phyloP scores from a whole-genome alignment of 441 rosid genomes.

The Melastoma candidum region DNA sequence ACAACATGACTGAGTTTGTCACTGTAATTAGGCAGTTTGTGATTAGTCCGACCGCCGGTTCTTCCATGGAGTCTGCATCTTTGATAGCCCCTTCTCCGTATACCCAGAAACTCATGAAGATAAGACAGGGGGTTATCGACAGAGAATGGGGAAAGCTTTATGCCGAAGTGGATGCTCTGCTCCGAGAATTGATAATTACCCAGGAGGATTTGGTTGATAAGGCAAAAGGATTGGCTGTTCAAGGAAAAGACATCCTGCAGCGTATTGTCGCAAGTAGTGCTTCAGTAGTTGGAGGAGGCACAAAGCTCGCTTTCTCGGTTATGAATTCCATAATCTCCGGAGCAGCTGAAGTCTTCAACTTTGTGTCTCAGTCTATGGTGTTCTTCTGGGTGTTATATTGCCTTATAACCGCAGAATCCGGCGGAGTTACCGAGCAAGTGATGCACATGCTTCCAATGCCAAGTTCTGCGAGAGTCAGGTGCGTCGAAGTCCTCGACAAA shows the following conservation, averaged over 20 bases:
- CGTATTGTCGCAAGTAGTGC: slow-evolving; percentile 60
- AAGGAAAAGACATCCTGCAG: slow-evolving; percentile 70
- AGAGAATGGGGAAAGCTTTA: slow-evolving; percentile 75
- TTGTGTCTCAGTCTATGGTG: slow-evolving; percentile 69
- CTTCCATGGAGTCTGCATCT: slow-evolving; percentile 40
- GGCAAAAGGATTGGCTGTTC: slow-evolving; percentile 76
- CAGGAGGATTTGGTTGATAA: slow-evolving; percentile 73
- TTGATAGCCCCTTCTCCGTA: slow-evolving; percentile 57
- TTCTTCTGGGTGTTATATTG: slow-evolving; percentile 81
- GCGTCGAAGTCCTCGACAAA: slow-evolving; percentile 79
- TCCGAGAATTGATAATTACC: slow-evolving; percentile 67
- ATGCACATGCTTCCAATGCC: slow-evolving; percentile 80
- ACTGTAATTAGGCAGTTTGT: slow-evolving; percentile 81
- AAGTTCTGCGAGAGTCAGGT: slow-evolving; percentile 38
- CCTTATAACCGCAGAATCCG: slow-evolving; percentile 86
- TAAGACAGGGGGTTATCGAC: slow-evolving; percentile 41
- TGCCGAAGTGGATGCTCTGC: slow-evolving; percentile 59
- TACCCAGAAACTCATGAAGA: slow-evolving; percentile 59
- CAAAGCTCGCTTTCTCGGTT: slow-evolving; percentile 53
- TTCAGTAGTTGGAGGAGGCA: slow-evolving; percentile 63
- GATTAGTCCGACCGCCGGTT: slow-evolving; percentile 33
- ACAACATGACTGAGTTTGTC: slow-evolving; percentile 82
- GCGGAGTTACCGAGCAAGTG: slow-evolving; percentile 89
- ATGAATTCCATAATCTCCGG: slow-evolving; percentile 67
- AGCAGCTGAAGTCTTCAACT: slow-evolving; percentile 88